These are phyloP conservation scores for Chenopodium formosanum DNA, from an alignment of 148 eudicot genomes.

Conservation along the genomic window DNA sequence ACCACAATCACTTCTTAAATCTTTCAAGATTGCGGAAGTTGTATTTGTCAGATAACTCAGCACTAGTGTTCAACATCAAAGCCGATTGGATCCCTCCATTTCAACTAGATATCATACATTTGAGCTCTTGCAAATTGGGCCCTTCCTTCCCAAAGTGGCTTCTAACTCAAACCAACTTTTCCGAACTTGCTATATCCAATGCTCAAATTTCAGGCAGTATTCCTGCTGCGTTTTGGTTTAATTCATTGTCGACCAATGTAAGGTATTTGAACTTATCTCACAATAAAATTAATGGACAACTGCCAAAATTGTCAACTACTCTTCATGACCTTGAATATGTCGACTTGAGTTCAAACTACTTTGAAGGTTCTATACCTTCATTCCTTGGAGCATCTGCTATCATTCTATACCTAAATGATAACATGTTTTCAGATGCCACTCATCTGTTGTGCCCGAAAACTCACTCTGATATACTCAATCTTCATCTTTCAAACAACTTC, in stretches of 20 bases:
- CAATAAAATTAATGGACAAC: conserved; percentile 6
- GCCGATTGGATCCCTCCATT: conserved; percentile 22
- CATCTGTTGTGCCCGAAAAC: conserved; percentile 7
- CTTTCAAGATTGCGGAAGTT: conserved; percentile 22
- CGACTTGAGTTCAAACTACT: conserved; percentile 21
- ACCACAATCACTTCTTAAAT: conserved; percentile 26
- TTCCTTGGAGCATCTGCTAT: neutral
- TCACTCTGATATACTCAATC: neutral
- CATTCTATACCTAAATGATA: conserved; percentile 4
- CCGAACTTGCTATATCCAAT: conserved; percentile 13
- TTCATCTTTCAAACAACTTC: conserved; percentile 19
- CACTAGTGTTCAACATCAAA: conserved; percentile 3
- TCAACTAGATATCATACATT: neutral
- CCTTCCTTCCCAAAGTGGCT: conserved; percentile 18
- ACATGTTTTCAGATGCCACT: conserved; percentile 14
- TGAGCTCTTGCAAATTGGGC: conserved; percentile 18
- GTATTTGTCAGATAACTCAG: conserved; percentile 25
- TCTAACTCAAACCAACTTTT: conserved; percentile 3
- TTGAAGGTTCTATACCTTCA: conserved; percentile 15
- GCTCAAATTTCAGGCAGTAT: conserved; percentile 2
- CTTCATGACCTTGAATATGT: neutral
- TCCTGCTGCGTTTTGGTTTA: conserved; percentile 18
- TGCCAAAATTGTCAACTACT: conserved; percentile 1
- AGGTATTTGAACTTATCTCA: neutral
- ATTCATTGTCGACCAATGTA: neutral